Evolutionary conservation across 2,329 filamentous ascomycete species (phyloP).

Genomic region (Fusarium sp.): DNA sequence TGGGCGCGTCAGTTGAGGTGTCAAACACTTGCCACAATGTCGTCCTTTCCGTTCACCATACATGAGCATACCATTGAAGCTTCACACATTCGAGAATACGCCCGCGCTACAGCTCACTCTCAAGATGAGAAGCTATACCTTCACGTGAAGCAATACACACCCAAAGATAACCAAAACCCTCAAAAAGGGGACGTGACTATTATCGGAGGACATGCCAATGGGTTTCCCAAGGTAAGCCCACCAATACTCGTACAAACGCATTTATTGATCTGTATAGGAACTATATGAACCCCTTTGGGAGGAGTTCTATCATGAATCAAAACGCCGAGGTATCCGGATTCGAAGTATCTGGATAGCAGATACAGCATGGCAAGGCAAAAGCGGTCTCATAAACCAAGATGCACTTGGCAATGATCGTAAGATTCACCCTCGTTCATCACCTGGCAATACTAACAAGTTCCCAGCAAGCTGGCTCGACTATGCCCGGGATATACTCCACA

Average conservation of each 20-base stretch:
- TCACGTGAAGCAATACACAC: constrained; percentile 88
- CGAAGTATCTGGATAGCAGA: constrained; percentile 91
- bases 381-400: constrained; percentile 78
- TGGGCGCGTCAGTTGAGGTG: background rate
- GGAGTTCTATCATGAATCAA: constrained; percentile 71
- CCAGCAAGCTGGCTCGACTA: constrained; percentile 80
- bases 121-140: constrained; percentile 80
- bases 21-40: constrained; percentile 16
- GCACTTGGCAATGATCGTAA: constrained; percentile 84
- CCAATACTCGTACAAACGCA: background rate
- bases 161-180: constrained; percentile 73
- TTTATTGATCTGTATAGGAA: constrained; percentile 64
- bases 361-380: constrained; percentile 84
- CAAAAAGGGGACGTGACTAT: constrained; percentile 83
- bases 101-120: constrained; percentile 73
- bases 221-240: constrained; percentile 79
- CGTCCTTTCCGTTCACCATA: constrained; percentile 63
- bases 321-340: constrained; percentile 71
- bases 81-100: constrained; percentile 85
- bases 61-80: constrained; percentile 78
- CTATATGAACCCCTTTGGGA: constrained; percentile 94
- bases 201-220: constrained; percentile 88
- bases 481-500: constrained; percentile 81
- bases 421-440: constrained; percentile 41
- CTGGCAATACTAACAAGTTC: background rate